phyloP scores from a whole-genome alignment of 257 asterid genomes.

The Schizonepeta tenuifolia region DNA sequence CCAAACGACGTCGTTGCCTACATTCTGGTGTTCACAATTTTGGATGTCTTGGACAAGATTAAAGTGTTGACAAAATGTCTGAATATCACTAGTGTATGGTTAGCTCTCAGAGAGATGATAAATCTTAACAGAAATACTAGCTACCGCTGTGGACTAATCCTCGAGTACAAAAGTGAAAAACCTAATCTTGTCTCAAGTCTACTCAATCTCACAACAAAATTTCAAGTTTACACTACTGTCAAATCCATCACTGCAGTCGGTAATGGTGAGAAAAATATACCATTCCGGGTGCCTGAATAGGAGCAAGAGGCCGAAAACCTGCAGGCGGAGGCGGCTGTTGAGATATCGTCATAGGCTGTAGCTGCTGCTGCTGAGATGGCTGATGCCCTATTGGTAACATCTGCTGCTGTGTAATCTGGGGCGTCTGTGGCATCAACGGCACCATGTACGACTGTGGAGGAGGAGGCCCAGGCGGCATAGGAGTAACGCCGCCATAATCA shows the following conservation, averaged over 20 bases:
- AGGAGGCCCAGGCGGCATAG: slow-evolving; percentile 56
- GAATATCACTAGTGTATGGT: slow-evolving; percentile 35
- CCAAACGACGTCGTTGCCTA: neutral
- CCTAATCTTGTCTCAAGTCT: slow-evolving; percentile 32
- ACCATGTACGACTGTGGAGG: slow-evolving; percentile 66
- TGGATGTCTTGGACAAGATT: neutral
- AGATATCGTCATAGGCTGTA: slow-evolving; percentile 36
- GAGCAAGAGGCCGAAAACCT: slow-evolving; percentile 59
- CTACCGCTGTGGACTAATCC: slow-evolving; percentile 6
- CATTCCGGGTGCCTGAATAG: slow-evolving; percentile 69
- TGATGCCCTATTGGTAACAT: slow-evolving; percentile 49
- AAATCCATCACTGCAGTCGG: slow-evolving; percentile 52
- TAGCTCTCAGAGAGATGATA: slow-evolving; percentile 35
- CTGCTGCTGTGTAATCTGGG: slow-evolving; percentile 56
- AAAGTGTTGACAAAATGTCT: neutral
- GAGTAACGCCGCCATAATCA: slow-evolving; percentile 50
- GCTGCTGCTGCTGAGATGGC: slow-evolving; percentile 37
- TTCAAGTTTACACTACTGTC: slow-evolving; percentile 4
- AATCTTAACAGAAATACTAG: slow-evolving; percentile 22
- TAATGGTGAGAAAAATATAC: slow-evolving; percentile 62
- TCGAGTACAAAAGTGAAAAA: slow-evolving; percentile 12
- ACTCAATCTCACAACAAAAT: slow-evolving; percentile 38
- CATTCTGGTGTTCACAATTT: neutral
- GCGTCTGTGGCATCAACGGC: slow-evolving; percentile 55
- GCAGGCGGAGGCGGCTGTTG: slow-evolving; percentile 43